Base-by-base conservation (phyloP, 1,139 yeast genomes). In the Yamadazyma buinensis region DNA sequence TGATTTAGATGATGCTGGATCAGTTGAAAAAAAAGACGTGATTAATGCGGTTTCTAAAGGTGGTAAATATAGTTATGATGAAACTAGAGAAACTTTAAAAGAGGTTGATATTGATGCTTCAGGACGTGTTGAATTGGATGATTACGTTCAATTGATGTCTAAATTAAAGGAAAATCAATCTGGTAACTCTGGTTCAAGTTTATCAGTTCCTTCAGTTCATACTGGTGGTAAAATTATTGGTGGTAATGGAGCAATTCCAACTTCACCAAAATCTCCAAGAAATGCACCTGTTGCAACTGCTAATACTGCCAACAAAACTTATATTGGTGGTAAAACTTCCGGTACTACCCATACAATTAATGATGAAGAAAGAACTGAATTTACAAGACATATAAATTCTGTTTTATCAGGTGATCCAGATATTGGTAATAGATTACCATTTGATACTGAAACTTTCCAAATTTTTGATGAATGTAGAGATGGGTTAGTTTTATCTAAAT, bases 341-440 rank as follows among this genome's bases (percentile, higher is more conserved):
- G 97, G 97, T 33, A 86, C 95, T n/a, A 85, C 96, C 3, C 99
- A 92, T 58, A 87, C 97, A 5, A 88, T 92, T 57, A 88, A 92
- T 57, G 97, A 92, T 51, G 99, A 47, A 70, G 99, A 92, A 64
- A 77, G 97, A 57, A 72, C 86, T 20, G 97, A 88, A 66, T 92
- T 92, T 61, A 92, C 98, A 6, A 78, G 95, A 55, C 99, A 92
- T 60, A 90, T 92, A 61, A 92, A 92, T 60, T 76, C 88, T 31
- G 97, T 88, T 7, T 73, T 92, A 37, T 77, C 87, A 6, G 97
- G 95, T n/a, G 98, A 94, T 57, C 56, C 80, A 1, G 90, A 87
- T 44, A 74, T 92, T 40, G 97, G 97, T 17, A 67, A 72, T 42
- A 70, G 96, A 48, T 67, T 92, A 46, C 98, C 99, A 7, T 83